These are phyloP conservation scores for Phytopythium sindhum DNA, from an alignment of 352 stramenopile genomes.

Conservation along the genomic window DNA sequence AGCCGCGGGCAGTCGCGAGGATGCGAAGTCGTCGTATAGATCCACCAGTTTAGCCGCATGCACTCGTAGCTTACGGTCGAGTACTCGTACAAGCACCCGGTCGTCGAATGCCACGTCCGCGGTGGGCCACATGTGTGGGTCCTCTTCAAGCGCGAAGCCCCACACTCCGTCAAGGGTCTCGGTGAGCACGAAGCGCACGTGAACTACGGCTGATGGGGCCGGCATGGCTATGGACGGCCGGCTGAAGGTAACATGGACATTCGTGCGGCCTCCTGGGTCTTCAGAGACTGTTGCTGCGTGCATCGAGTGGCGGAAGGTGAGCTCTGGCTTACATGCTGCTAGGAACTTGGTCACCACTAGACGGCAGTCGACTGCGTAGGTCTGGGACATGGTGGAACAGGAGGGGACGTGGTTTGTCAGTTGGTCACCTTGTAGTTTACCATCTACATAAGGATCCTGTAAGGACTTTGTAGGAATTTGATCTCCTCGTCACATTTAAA, in stretches of 20 bases:
- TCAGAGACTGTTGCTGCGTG: constrained; percentile 20
- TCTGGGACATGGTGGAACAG: neutral
- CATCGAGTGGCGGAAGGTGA: constrained; percentile 65
- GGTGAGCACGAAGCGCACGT: constrained; percentile 58
- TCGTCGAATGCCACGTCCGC: constrained; percentile 49
- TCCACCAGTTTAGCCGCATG: constrained; percentile 36
- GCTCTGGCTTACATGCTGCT: constrained; percentile 30
- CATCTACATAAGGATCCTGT: no score
- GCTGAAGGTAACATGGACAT: constrained; percentile 61
- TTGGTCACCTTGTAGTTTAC: no score
- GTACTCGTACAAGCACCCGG: constrained; percentile 43
- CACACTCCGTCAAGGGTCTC: constrained; percentile 31
- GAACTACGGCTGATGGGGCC: constrained; percentile 38
- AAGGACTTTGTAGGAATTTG: no score
- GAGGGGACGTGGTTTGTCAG: neutral
- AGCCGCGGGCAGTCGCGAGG: constrained; percentile 42
- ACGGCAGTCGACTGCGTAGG: constrained; percentile 26
- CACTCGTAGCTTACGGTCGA: constrained; percentile 55
- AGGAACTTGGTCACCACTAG: constrained; percentile 44
- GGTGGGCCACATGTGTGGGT: constrained; percentile 55
- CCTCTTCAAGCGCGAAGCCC: constrained; percentile 61
- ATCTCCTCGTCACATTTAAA: no score
- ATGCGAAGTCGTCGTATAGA: constrained; percentile 62
- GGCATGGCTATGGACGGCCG: constrained; percentile 42
- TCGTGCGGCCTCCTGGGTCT: constrained; percentile 28